phyloP scores from a whole-genome alignment of 139 green algal genomes.

The Closterium sp. region DNA sequence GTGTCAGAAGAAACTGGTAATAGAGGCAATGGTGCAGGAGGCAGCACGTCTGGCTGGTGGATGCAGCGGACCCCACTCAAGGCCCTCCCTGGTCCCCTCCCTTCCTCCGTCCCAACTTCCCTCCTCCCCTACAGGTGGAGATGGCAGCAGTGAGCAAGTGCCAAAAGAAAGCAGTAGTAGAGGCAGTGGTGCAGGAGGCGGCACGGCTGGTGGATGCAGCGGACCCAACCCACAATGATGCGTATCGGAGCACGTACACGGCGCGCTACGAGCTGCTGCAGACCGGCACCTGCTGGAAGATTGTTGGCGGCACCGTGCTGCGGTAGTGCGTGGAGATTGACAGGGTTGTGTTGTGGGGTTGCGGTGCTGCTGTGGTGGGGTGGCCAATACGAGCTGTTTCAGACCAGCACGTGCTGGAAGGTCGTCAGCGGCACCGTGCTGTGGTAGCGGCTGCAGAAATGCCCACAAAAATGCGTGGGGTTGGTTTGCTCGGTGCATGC shows the following conservation, averaged over 20 bases:
- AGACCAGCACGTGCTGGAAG: background rate
- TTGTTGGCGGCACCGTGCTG: constrained; percentile 19
- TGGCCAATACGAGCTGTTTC: background rate
- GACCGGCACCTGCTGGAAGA: constrained; percentile 29
- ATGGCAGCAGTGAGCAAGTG: constrained; percentile 1
- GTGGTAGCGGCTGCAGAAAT: background rate
- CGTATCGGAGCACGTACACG: constrained; percentile 53
- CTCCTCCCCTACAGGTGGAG: constrained; percentile 24
- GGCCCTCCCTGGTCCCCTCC: background rate
- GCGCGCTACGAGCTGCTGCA: constrained; percentile 50
- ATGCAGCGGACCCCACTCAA: background rate
- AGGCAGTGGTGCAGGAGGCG: constrained; percentile 48
- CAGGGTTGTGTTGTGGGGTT: too few species aligned
- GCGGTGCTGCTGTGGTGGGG: too few species aligned
- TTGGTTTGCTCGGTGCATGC: too few species aligned
- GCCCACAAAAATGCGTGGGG: too few species aligned
- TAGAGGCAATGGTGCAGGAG: constrained; percentile 51
- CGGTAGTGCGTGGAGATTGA: background rate
- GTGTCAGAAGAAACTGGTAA: constrained; percentile 10
- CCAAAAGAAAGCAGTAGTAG: constrained; percentile 38
- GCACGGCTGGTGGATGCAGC: constrained; percentile 41
- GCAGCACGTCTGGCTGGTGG: constrained; percentile 34
- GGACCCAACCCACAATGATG: constrained; percentile 39
- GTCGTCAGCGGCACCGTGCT: background rate
- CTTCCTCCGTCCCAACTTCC: background rate